These are phyloP conservation scores for Trichoderma atroviride DNA, from an alignment of 2,329 filamentous ascomycete genomes.

Conservation along the genomic window DNA sequence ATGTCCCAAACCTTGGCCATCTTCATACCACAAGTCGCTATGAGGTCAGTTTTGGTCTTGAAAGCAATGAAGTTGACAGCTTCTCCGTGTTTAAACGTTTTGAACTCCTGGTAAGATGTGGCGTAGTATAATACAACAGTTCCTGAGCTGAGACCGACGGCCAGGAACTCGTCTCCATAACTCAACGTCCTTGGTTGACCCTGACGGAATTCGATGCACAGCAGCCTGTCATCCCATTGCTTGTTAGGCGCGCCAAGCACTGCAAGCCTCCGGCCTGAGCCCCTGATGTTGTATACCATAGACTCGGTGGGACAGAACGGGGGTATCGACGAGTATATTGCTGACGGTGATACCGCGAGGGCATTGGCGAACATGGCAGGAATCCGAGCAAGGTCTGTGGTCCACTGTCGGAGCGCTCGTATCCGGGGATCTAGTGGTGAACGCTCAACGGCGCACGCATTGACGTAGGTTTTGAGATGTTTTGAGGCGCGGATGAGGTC, in stretches of 20 bases:
- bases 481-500: not conserved
- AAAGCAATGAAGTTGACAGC: slow-evolving; percentile 33
- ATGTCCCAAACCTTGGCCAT: slow-evolving; percentile 39
- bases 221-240: slow-evolving; percentile 40
- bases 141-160: slow-evolving; percentile 34
- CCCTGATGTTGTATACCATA: slow-evolving; percentile 31
- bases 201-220: slow-evolving; percentile 35
- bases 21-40: slow-evolving; percentile 39
- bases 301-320: slow-evolving; percentile 40
- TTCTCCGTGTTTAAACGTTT: slow-evolving; percentile 36
- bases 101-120: slow-evolving; percentile 36
- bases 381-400: slow-evolving; percentile 38
- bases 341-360: slow-evolving; percentile 35
- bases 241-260: slow-evolving; percentile 33
- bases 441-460: slow-evolving; percentile 27
- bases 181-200: slow-evolving; percentile 33
- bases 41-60: slow-evolving; percentile 29
- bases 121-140: slow-evolving; percentile 33
- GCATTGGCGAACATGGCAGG: slow-evolving; percentile 37
- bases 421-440: slow-evolving; percentile 31
- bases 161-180: slow-evolving; percentile 36
- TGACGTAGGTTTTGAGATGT: slow-evolving; percentile 31
- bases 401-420: slow-evolving; percentile 34
- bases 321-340: slow-evolving; percentile 38
- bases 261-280: slow-evolving; percentile 26